Percentiles rank a stretch among this genome's conserved stretches.
Conservation (phyloP, 129 eudicot species). For the Solidago caesia region DNA sequence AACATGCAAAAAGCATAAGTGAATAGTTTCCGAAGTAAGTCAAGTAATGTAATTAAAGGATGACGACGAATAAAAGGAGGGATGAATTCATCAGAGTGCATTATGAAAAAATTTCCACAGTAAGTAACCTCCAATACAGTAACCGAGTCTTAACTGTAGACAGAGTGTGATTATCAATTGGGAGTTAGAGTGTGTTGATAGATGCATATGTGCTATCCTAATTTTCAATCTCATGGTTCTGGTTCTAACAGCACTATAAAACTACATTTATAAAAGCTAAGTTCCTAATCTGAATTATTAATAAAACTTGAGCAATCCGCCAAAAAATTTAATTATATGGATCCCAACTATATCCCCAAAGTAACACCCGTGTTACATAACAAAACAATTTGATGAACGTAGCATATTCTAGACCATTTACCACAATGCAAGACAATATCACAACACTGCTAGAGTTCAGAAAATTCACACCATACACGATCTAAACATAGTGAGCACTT, state of each 20-base stretch:
- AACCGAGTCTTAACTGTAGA: neutral
- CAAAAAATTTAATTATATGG: neutral
- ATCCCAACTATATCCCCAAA: neutral
- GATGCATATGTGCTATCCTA: neutral
- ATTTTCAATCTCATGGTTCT: slow-evolving; percentile 4
- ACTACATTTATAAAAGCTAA: neutral
- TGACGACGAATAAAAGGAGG: too few relatives aligned
- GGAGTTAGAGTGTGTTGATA: neutral
- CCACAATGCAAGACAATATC: neutral
- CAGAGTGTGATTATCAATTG: neutral
- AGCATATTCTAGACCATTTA: neutral
- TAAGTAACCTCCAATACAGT: neutral
- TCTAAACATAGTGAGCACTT: neutral
- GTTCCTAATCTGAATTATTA: neutral
- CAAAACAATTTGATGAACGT: neutral
- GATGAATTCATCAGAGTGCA: too few relatives aligned
- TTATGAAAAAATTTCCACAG: neutral
- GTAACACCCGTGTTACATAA: neutral
- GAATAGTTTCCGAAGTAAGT: too few relatives aligned
- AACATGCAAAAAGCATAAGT: too few relatives aligned
- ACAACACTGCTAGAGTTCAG: neutral
- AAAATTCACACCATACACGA: neutral
- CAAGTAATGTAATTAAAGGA: too few relatives aligned
- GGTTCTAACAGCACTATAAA: neutral
- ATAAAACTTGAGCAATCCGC: neutral